Evolutionary conservation across 2,329 filamentous ascomycete genomes (phyloP).

Genomic region (Ophiocordyceps sinensis): DNA sequence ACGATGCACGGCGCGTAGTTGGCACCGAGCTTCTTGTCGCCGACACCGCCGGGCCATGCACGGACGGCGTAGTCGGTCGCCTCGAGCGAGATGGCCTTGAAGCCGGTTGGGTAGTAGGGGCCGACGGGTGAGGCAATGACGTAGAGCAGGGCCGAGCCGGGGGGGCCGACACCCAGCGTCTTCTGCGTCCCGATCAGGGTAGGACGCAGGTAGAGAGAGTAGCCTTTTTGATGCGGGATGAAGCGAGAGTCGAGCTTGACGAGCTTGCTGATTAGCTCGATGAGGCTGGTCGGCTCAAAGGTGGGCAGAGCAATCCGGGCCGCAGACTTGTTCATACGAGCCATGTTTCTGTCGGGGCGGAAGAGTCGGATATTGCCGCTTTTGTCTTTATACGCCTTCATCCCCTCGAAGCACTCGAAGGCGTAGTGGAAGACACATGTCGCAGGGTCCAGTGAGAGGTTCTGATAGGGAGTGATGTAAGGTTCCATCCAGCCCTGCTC

Average conservation of each 20-base stretch:
- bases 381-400: constrained; percentile 96
- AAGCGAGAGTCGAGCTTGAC: constrained; percentile 74
- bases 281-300: constrained; percentile 60
- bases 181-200: constrained; percentile 96
- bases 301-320: constrained; percentile 86
- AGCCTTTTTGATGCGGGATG: constrained; percentile 75
- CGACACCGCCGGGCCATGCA: constrained; percentile 94
- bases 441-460: constrained; percentile 88
- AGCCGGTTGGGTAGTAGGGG: constrained; percentile 95
- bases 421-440: constrained; percentile 98
- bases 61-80: constrained; percentile 94
- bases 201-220: constrained; percentile 88
- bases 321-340: constrained; percentile 78
- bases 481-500: constrained; percentile 70
- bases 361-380: constrained; percentile 71
- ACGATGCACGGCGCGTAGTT: constrained; percentile 99
- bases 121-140: constrained; percentile 94
- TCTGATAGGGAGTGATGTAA: constrained; percentile 85
- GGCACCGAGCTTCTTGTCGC: constrained; percentile 95
- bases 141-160: constrained; percentile 80
- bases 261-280: constrained; percentile 68
- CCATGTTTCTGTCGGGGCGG: constrained; percentile 94
- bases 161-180: constrained; percentile 85
- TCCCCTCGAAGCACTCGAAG: constrained; percentile 95
- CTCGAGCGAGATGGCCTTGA: constrained; percentile 92